Evolutionary conservation across 495 filamentous ascomycete genomes (phyloP).

Genomic region (Astrothelium macrocarpum): DNA sequence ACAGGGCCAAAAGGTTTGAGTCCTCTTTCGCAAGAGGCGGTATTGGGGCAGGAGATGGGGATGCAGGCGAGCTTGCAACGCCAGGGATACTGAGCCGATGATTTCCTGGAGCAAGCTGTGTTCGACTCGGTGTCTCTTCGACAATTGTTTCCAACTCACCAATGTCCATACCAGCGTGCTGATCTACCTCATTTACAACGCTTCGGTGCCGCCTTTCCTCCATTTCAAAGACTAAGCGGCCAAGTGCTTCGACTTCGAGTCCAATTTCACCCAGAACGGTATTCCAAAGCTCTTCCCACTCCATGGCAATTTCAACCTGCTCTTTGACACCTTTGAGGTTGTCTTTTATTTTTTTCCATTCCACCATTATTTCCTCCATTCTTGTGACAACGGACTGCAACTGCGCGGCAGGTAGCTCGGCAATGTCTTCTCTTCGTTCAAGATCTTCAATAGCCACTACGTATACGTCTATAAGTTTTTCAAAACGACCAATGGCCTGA

Average conservation of each 20-base stretch:
- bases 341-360: conserved; percentile 70
- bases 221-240: conserved; percentile 85
- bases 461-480: conserved; percentile 79
- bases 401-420: conserved; percentile 53
- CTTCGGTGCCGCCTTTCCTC: conserved; percentile 79
- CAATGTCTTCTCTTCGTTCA: conserved; percentile 70
- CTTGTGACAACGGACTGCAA: conserved; percentile 64
- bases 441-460: conserved; percentile 82
- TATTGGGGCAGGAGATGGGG: conserved; percentile 45
- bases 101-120: conserved; percentile 25
- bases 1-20: conserved; percentile 68
- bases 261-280: conserved; percentile 88
- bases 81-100: conserved; percentile 58
- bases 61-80: conserved; percentile 5
- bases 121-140: conserved; percentile 51
- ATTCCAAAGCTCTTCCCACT: conserved; percentile 97
- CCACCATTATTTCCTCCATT: conserved; percentile 76
- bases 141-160: conserved; percentile 89
- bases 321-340: conserved; percentile 69
- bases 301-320: conserved; percentile 93
- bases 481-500: conserved; percentile 73
- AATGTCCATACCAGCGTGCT: conserved; percentile 53
- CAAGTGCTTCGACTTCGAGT: conserved; percentile 75
- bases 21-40: conserved; percentile 52
- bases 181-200: conserved; percentile 43